Evolutionary conservation across 441 rosid genomes (phyloP).

Genomic region (Brassica balearica): DNA sequence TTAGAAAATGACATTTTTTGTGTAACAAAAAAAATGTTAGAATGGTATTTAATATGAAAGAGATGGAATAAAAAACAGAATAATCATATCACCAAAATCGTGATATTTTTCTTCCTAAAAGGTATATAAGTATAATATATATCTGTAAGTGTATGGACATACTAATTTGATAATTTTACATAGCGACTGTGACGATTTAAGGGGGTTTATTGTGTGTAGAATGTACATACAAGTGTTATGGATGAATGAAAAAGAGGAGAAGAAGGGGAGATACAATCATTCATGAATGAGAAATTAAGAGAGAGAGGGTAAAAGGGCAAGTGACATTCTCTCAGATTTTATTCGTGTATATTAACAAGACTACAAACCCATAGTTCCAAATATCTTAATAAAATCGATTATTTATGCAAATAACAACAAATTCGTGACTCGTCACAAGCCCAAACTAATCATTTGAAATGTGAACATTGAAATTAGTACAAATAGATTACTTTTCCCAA

Average conservation of each 20-base stretch:
- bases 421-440: slow-evolving; percentile 14
- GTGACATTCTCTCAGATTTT: slow-evolving; percentile 28
- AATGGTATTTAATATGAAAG: no score
- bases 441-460: background rate
- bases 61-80: background rate
- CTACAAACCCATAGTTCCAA: slow-evolving; percentile 26
- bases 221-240: slow-evolving; percentile 3
- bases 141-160: background rate
- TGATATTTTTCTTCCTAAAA: background rate
- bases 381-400: slow-evolving; percentile 2
- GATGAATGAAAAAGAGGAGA: slow-evolving; percentile 10
- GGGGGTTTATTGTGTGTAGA: background rate
- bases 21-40: no score
- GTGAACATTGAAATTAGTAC: slow-evolving; percentile 6
- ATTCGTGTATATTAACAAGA: slow-evolving; percentile 7
- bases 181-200: background rate
- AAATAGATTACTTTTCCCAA: background rate
- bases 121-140: background rate
- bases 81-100: background rate
- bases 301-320: slow-evolving; percentile 31
- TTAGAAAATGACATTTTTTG: no score
- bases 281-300: slow-evolving; percentile 17
- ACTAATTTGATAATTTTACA: background rate
- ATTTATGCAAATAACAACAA: slow-evolving; percentile 22
- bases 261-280: slow-evolving; percentile 23